These are phyloP conservation scores for Cryptococcus sp. DNA, from an alignment of 1,284 basidiomycete genomes.

Conservation along the genomic window DNA sequence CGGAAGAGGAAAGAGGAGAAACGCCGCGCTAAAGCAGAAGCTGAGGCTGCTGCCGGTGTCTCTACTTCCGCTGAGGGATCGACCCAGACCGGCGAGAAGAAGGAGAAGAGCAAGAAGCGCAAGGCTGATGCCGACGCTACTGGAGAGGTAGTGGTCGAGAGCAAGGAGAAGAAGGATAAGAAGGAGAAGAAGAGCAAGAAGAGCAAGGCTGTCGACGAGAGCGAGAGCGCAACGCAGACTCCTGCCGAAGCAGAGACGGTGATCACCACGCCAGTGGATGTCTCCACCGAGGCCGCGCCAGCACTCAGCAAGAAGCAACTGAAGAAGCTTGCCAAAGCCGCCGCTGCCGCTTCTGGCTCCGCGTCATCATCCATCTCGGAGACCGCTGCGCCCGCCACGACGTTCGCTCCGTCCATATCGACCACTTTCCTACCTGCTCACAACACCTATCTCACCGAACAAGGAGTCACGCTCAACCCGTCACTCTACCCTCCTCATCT, in stretches of 20 bases:
- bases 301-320: constrained; percentile 47
- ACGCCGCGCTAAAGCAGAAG: constrained; percentile 26
- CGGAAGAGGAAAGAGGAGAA: constrained; percentile 38
- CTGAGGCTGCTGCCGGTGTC: constrained; percentile 10
- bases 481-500: constrained; percentile 68
- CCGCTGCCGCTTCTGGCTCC: constrained; percentile 33
- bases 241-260: constrained; percentile 20
- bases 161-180: constrained; percentile 39
- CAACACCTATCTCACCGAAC: constrained; percentile 66
- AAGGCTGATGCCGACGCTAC: constrained; percentile 6
- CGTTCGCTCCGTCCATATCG: constrained; percentile 21
- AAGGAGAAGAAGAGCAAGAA: constrained; percentile 47
- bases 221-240: constrained; percentile 33
- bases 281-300: constrained; percentile 6
- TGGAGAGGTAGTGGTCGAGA: constrained; percentile 10
- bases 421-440: constrained; percentile 55
- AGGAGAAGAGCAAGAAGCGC: constrained; percentile 44
- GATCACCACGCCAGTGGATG: constrained; percentile 17
- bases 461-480: constrained; percentile 71
- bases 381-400: constrained; percentile 28
- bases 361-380: constrained; percentile 12
- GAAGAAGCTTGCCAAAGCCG: constrained; percentile 46
- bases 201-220: constrained; percentile 24
- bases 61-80: constrained; percentile 7
- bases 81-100: constrained; percentile 20